A percentile compares a stretch with the other conserved stretches of the same genome.
Conservation (phyloP, 345 rosid species). For the Erodium maritimum region DNA sequence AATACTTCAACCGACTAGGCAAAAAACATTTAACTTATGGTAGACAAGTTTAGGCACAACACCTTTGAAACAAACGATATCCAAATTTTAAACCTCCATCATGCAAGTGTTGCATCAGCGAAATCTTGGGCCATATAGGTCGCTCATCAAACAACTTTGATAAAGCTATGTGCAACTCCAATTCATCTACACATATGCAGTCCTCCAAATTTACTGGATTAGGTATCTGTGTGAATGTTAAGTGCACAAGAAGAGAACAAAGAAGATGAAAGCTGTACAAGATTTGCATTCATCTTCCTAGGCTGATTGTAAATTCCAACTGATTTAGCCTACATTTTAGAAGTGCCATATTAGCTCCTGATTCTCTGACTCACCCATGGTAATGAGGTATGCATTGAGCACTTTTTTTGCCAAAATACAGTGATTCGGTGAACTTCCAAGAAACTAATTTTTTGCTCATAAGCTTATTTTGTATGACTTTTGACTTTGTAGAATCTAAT, state of each 20-base stretch:
- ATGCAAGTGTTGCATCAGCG: slow-evolving; percentile 53
- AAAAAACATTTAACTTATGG: neutral
- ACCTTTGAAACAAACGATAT: slow-evolving; percentile 66
- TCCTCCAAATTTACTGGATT: slow-evolving; percentile 68
- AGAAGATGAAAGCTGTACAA: neutral
- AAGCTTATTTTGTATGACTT: no score
- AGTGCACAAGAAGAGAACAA: slow-evolving; percentile 27
- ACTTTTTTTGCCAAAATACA: no score
- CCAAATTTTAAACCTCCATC: slow-evolving; percentile 55
- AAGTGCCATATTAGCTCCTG: no score
- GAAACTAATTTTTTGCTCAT: no score
- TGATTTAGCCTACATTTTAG: no score
- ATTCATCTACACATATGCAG: slow-evolving; percentile 43
- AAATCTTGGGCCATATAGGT: slow-evolving; percentile 81
- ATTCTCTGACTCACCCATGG: no score
- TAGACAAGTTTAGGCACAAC: slow-evolving; percentile 4
- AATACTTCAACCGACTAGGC: neutral
- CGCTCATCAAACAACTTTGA: slow-evolving; percentile 75
- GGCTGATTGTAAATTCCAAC: neutral
- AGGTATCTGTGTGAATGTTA: slow-evolving; percentile 77
- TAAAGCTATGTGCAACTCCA: slow-evolving; percentile 66
- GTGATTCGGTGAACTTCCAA: no score
- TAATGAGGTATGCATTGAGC: no score
- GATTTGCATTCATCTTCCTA: neutral
- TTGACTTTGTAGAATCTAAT: no score